Evolutionary conservation across 805 yeast genomes (phyloP), one percentile per base, ranked within the genome.

Genomic region (Starmerella vitae): DNA sequence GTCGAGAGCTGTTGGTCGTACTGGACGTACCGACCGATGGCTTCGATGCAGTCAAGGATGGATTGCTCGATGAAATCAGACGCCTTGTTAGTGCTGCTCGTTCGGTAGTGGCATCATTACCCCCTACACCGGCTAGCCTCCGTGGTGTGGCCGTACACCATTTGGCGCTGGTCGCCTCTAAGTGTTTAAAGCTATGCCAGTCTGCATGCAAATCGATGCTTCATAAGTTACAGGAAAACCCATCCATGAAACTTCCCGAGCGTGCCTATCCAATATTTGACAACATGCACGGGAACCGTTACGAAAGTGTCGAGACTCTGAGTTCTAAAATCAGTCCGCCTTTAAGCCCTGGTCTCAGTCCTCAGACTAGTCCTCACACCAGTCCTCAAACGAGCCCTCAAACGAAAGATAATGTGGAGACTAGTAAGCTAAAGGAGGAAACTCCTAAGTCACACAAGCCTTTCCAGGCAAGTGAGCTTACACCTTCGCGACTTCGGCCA

Each of bases 1-100:
- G 63, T 32, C 55, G 65, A 18, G 65, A 63, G 45, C 52, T 62
- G 18, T 49, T 62, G 20, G 54, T 57, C 1, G 56, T 56, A 6
- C 58, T 61, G 4, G 65, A 62, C 37, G 46, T 55, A 5, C 47
- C 52, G 14, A 34, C 50, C 7, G 44, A 53, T 14, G 50, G 43
- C 19, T 59, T 54, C 28, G 53, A 60, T 8, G 63, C 56, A 24
- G 48, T 43, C 8, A 34, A 55, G 56, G 63, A 61, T 38, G 48
- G 45, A 27, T 42, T 62, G 38, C 57, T 55, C 28, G 52, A 47
- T n/a, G 56, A 53, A 27, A 55, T 61, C 29, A 45, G 61, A 17
- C 41, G 46, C 20, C 52, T 62, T 28, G 64, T 61, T 2, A 46
- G 57, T 9, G 52, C 59, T 5, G 64, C 66, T 5, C 52, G 66